These are phyloP conservation scores for Talaromyces trachyspermus DNA, from an alignment of 495 filamentous ascomycete genomes.

Conservation along the genomic window DNA sequence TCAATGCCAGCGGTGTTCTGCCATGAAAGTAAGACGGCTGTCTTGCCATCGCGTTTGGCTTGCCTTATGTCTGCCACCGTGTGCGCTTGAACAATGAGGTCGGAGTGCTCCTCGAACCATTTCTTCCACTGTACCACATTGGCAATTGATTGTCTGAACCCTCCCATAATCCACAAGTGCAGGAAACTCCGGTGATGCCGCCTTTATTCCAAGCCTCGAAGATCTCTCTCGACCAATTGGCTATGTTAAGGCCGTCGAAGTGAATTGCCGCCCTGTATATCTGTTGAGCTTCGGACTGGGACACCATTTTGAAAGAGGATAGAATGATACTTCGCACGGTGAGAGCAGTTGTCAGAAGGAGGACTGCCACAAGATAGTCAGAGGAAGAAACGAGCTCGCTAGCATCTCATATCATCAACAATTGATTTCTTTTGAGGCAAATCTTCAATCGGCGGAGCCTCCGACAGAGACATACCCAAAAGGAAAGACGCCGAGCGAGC, in stretches of 20 bases:
- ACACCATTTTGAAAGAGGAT: constrained; percentile 13
- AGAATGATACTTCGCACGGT: no score
- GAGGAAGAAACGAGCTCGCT: no score
- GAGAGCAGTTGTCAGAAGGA: no score
- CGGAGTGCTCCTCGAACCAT: constrained; percentile 15
- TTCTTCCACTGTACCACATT: constrained; percentile 16
- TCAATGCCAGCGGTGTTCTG: constrained; percentile 16
- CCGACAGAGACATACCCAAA: not conserved
- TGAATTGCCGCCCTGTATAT: constrained; percentile 7
- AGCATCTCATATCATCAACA: no score
- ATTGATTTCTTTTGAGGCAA: no score
- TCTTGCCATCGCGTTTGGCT: constrained; percentile 11
- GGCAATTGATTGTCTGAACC: constrained; percentile 9
- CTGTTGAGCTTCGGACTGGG: constrained; percentile 9
- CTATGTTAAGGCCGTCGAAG: constrained; percentile 10
- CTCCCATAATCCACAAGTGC: constrained; percentile 14
- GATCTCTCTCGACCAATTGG: constrained; percentile 11
- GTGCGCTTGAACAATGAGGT: constrained; percentile 21
- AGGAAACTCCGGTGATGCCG: constrained; percentile 13
- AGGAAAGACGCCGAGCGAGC: not conserved
- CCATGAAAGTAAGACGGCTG: constrained; percentile 13
- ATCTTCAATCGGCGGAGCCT: no score
- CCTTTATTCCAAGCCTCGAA: constrained; percentile 11
- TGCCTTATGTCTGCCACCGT: constrained; percentile 29
- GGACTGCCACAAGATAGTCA: no score